These are phyloP conservation scores for Cercospora zeina DNA, from an alignment of 2,329 filamentous ascomycete genomes.

Conservation along the genomic window DNA sequence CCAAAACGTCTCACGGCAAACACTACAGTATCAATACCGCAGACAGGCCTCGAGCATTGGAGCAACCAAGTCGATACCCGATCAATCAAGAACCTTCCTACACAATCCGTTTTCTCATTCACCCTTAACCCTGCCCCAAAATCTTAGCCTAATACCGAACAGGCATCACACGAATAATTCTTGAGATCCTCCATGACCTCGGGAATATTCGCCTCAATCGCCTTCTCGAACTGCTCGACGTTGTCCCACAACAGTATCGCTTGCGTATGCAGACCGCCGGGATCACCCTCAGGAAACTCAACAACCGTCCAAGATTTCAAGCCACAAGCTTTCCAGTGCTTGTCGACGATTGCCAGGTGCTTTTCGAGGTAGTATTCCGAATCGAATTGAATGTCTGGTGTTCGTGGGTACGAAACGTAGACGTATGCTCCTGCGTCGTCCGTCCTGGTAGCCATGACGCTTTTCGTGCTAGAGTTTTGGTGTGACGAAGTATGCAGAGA, in stretches of 20 bases:
- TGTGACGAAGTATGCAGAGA: neutral
- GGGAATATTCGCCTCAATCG: conserved; percentile 27
- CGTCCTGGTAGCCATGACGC: neutral
- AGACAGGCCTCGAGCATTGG: too few relatives aligned
- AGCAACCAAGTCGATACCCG: neutral
- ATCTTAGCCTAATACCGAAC: conserved; percentile 22
- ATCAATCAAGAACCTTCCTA: neutral
- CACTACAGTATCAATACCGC: neutral
- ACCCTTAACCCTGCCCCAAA: conserved; percentile 9
- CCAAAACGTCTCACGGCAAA: neutral
- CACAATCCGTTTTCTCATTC: neutral
- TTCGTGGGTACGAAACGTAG: conserved; percentile 41
- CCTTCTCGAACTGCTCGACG: conserved; percentile 25
- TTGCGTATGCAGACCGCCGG: conserved; percentile 26
- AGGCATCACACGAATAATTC: conserved; percentile 27
- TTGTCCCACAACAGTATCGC: conserved; percentile 30
- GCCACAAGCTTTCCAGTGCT: conserved; percentile 43
- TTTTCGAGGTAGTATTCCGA: conserved; percentile 49
- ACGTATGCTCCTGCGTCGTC: conserved; percentile 11
- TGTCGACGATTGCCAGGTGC: conserved; percentile 48
- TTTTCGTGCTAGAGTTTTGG: neutral
- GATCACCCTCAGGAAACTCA: conserved; percentile 25
- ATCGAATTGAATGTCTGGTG: conserved; percentile 43
- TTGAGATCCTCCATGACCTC: conserved; percentile 27
- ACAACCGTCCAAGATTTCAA: conserved; percentile 38